Evolutionary conservation across 2,329 filamentous ascomycete species (phyloP).

Genomic region (Emergomyces pasteurianus): DNA sequence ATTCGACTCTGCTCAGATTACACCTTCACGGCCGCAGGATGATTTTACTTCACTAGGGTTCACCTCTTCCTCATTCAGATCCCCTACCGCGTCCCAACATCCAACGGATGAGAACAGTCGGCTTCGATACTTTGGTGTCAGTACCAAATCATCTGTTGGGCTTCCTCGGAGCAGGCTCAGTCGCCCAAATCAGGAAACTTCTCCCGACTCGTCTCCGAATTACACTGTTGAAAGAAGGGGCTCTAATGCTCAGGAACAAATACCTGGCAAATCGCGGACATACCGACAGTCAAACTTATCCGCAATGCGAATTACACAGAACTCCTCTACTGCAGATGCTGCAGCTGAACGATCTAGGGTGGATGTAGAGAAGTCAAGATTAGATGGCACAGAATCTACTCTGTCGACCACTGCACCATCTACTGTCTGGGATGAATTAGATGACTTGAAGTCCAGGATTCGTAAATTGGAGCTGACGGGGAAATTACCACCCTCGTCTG

Average conservation of each 20-base stretch:
- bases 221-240: conserved; percentile 11
- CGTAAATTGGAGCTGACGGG: conserved; percentile 80
- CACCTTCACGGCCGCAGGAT: conserved; percentile 25
- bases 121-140: conserved; percentile 22
- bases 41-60: conserved; percentile 20
- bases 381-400: conserved; percentile 71
- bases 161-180: conserved; percentile 25
- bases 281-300: conserved; percentile 25
- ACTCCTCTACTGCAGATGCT: conserved; percentile 23
- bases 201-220: conserved; percentile 19
- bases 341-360: conserved; percentile 22
- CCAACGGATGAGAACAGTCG: conserved; percentile 28
- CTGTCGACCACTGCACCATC: conserved; percentile 79
- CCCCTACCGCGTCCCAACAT: conserved; percentile 26
- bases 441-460: conserved; percentile 89
- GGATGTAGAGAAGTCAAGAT: conserved; percentile 24
- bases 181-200: conserved; percentile 25
- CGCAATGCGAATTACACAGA: conserved; percentile 25
- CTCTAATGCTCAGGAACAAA: conserved; percentile 8
- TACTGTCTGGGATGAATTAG: conserved; percentile 94
- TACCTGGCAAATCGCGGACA: conserved; percentile 11
- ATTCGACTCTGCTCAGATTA: conserved; percentile 19
- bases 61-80: conserved; percentile 17
- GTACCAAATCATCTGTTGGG: conserved; percentile 27
- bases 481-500: conserved; percentile 72